These are phyloP conservation scores for Primulina eburnea DNA, from an alignment of 257 asterid species.

Conservation along the genomic window DNA sequence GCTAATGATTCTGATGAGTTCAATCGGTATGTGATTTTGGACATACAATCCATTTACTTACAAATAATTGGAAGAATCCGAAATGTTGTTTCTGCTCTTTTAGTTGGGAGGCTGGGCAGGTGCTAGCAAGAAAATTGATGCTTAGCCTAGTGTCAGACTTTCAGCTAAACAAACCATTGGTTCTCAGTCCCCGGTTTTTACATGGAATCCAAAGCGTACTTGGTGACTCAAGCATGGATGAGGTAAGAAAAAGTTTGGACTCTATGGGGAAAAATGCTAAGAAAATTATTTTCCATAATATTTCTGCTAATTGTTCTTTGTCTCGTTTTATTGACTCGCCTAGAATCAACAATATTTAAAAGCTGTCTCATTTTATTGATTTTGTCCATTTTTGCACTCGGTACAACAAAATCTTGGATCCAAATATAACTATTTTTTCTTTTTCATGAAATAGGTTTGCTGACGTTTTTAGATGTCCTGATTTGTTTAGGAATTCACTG, in stretches of 20 bases:
- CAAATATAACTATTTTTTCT: too few relatives aligned
- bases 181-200: constrained; percentile 63
- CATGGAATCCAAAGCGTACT: constrained; percentile 66
- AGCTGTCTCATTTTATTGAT: neutral
- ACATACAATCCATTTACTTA: neutral
- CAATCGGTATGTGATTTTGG: constrained; percentile 53
- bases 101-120: constrained; percentile 90
- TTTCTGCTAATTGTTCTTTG: too few relatives aligned
- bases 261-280: neutral
- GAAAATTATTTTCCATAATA: neutral
- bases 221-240: constrained; percentile 56
- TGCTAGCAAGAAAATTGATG: constrained; percentile 73
- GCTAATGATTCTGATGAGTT: constrained; percentile 85
- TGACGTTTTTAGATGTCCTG: constrained; percentile 14
- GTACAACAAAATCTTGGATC: neutral
- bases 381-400: neutral
- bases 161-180: constrained; percentile 66
- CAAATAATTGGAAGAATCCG: neutral
- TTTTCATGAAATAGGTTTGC: neutral
- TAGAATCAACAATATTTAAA: neutral
- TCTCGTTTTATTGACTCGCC: too few relatives aligned
- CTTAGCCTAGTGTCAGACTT: constrained; percentile 64
- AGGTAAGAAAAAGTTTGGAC: constrained; percentile 36
- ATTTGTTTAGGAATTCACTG: constrained; percentile 60
- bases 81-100: constrained; percentile 16